Conservation (phyloP, 352 stramenopile genomes). For the Phytopythium cucurbitacearum region DNA sequence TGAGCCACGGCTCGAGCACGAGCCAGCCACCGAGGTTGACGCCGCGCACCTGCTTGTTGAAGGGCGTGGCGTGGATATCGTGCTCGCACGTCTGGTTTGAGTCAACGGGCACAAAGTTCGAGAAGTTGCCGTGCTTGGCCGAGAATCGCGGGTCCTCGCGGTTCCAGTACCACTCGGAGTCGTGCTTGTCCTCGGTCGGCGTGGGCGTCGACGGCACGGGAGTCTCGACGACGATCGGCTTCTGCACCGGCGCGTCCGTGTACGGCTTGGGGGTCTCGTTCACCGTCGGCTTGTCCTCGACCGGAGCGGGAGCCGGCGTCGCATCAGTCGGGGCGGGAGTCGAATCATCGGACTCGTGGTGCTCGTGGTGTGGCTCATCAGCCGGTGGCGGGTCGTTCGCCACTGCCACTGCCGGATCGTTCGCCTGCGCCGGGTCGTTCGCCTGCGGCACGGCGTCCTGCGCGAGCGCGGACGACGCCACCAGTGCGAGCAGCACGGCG, state of each 20-base stretch:
- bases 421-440: too few species aligned
- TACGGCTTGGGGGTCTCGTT: too few species aligned
- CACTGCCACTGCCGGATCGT: not conserved
- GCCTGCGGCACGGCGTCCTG: too few species aligned
- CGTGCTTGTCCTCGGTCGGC: slow-evolving; percentile 6
- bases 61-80: slow-evolving; percentile 62
- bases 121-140: slow-evolving; percentile 38
- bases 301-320: slow-evolving; percentile 8
- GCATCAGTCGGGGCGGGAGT: slow-evolving; percentile 4
- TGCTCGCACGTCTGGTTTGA: slow-evolving; percentile 59
- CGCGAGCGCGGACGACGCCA: slow-evolving; percentile 6
- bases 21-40: slow-evolving; percentile 94
- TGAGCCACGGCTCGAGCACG: slow-evolving; percentile 96
- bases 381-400: slow-evolving; percentile 8
- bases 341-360: not conserved
- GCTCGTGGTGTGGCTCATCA: slow-evolving; percentile 11
- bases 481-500: slow-evolving; percentile 14
- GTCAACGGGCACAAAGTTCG: slow-evolving; percentile 53
- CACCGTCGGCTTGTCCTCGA: too few species aligned
- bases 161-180: slow-evolving; percentile 66
- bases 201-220: too few species aligned
- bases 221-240: too few species aligned
- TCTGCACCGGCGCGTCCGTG: too few species aligned
- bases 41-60: slow-evolving; percentile 84
- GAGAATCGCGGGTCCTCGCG: slow-evolving; percentile 40